phyloP scores from a whole-genome alignment of 345 rosid species.

The Salix viminalis region DNA sequence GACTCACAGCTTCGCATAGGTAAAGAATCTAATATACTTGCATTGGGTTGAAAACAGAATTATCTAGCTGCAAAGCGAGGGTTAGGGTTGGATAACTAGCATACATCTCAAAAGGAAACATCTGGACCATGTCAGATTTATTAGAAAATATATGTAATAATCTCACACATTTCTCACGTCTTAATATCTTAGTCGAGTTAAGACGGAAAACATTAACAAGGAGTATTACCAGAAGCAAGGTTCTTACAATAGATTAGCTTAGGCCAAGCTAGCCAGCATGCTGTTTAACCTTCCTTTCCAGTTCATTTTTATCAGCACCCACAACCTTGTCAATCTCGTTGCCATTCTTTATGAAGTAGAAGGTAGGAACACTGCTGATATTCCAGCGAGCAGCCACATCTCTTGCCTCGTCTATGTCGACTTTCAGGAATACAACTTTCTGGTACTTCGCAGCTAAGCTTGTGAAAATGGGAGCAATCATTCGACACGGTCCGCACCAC shows the following conservation, averaged over 20 bases:
- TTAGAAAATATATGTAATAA: neutral
- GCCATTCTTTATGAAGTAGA: slow-evolving; percentile 66
- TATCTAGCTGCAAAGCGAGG: no score
- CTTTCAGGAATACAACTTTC: slow-evolving; percentile 72
- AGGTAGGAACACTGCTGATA: slow-evolving; percentile 69
- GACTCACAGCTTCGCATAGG: no score
- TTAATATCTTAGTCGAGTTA: neutral
- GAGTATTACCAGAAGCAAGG: neutral
- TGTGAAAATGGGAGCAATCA: slow-evolving; percentile 75
- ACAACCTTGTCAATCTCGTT: slow-evolving; percentile 81
- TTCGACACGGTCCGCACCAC: slow-evolving; percentile 94
- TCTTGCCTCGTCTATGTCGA: slow-evolving; percentile 60
- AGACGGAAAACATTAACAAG: neutral
- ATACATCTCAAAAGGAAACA: neutral
- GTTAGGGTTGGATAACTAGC: no score
- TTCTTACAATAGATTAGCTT: neutral
- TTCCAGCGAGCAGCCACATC: slow-evolving; percentile 65
- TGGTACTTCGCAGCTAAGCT: slow-evolving; percentile 66
- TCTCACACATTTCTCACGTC: neutral
- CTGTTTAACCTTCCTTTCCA: slow-evolving; percentile 63
- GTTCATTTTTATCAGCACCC: slow-evolving; percentile 74
- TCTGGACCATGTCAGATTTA: neutral
- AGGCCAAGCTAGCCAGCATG: slow-evolving; percentile 39
- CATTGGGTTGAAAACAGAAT: no score
- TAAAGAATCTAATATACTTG: no score